phyloP scores from a whole-genome alignment of 768 basidiomycete genomes.

The Leccinum pellstonianum region DNA sequence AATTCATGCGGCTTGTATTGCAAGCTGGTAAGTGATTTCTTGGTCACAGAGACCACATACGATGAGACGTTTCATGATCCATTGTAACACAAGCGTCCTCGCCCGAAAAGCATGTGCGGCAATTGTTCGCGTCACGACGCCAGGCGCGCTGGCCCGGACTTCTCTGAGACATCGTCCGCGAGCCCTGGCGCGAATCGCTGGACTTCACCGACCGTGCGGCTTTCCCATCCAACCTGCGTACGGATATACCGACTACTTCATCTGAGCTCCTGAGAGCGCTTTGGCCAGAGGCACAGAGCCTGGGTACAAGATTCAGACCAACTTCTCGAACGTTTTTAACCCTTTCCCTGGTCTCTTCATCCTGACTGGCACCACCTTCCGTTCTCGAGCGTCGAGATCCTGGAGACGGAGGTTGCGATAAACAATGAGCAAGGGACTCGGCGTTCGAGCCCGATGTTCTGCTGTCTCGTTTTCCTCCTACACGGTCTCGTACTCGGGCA shows the following conservation, averaged over 20 bases:
- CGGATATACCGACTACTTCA: constrained; percentile 41
- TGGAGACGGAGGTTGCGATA: constrained; percentile 41
- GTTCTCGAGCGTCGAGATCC: constrained; percentile 47
- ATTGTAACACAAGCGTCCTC: constrained; percentile 77
- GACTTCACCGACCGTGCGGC: constrained; percentile 59
- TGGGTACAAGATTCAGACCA: constrained; percentile 28
- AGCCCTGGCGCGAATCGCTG: constrained; percentile 75
- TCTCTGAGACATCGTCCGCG: constrained; percentile 70
- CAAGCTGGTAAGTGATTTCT: constrained; percentile 58
- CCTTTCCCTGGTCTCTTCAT: constrained; percentile 69
- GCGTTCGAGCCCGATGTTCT: constrained; percentile 55
- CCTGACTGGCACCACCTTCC: constrained; percentile 59
- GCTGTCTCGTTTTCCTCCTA: constrained; percentile 65
- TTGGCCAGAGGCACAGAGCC: constrained; percentile 31
- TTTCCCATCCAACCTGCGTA: constrained; percentile 58
- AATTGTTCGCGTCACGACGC: constrained; percentile 84
- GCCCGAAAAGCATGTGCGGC: constrained; percentile 86
- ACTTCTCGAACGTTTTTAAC: constrained; percentile 37
- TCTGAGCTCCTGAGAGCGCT: constrained; percentile 55
- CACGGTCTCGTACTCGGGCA: constrained; percentile 57
- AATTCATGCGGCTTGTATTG: constrained; percentile 89
- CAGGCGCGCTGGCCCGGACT: constrained; percentile 50
- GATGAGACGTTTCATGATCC: neutral
- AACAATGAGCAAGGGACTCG: constrained; percentile 40
- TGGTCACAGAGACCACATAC: neutral